Evolutionary conservation across 2,329 filamentous ascomycete species (phyloP).

Genomic region (Torrubiellomyces zombiae): DNA sequence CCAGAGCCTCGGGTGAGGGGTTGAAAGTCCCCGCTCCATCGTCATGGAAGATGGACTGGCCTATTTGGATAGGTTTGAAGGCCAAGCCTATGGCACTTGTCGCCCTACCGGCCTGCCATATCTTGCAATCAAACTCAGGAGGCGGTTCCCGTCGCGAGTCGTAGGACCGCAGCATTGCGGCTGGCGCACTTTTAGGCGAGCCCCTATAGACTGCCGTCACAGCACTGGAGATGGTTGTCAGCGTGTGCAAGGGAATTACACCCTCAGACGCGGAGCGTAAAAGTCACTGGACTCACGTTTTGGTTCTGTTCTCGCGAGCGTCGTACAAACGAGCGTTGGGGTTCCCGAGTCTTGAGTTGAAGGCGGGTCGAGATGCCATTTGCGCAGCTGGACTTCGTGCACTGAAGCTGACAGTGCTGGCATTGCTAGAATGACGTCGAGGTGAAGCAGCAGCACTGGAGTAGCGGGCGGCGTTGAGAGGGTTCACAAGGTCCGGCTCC

Average conservation of each 20-base stretch:
- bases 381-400: slow-evolving; percentile 44
- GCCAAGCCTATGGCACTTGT: slow-evolving; percentile 81
- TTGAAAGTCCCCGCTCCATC: slow-evolving; percentile 89
- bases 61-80: slow-evolving; percentile 90
- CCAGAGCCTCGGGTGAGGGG: slow-evolving; percentile 66
- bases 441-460: slow-evolving; percentile 27
- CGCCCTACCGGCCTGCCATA: slow-evolving; percentile 95
- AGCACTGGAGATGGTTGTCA: slow-evolving; percentile 38
- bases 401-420: slow-evolving; percentile 70
- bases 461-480: slow-evolving; percentile 22
- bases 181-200: slow-evolving; percentile 47
- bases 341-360: slow-evolving; percentile 53
- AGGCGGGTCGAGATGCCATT: slow-evolving; percentile 29
- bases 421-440: slow-evolving; percentile 57
- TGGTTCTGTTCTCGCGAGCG: slow-evolving; percentile 66
- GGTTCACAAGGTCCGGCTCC: slow-evolving; percentile 19
- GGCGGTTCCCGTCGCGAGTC: slow-evolving; percentile 84
- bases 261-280: too few relatives aligned
- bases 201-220: slow-evolving; percentile 86
- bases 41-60: slow-evolving; percentile 86
- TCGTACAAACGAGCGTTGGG: slow-evolving; percentile 82
- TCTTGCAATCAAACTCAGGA: slow-evolving; percentile 82
- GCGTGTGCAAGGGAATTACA: too few relatives aligned
- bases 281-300: slow-evolving; percentile 76
- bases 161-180: slow-evolving; percentile 76